Conservation (phyloP, 306 rosid genomes). For the Cucurbita argyrosperma region DNA sequence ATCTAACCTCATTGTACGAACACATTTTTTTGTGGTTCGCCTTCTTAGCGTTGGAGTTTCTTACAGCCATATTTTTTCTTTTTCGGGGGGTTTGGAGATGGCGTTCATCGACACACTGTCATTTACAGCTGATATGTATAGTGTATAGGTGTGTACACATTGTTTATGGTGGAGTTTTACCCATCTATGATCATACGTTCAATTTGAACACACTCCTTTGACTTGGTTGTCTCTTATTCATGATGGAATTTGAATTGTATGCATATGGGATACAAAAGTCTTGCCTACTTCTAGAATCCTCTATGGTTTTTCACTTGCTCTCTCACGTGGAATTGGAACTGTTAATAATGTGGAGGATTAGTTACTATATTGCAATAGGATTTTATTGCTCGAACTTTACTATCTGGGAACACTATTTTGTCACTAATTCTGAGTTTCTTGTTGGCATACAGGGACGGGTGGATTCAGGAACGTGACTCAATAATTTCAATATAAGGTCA, state of each 20-base stretch:
- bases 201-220: neutral
- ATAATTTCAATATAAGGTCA: slow-evolving; percentile 4
- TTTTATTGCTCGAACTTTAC: neutral
- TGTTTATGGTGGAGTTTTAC: neutral
- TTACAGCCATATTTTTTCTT: neutral
- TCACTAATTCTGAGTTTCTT: neutral
- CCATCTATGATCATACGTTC: neutral
- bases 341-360: neutral
- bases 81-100: neutral
- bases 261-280: neutral
- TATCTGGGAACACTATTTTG: neutral
- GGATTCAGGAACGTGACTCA: neutral
- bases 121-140: neutral
- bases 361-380: neutral
- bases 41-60: neutral
- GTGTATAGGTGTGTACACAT: neutral
- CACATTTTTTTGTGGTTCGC: neutral
- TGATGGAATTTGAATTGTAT: neutral
- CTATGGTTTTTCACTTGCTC: neutral
- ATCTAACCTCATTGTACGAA: neutral
- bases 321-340: neutral
- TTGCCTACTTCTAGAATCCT: neutral
- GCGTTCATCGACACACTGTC: neutral
- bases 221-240: neutral
- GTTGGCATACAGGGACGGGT: neutral